Conservation (phyloP, 345 rosid species). For the Sisymbrium altissimum region DNA sequence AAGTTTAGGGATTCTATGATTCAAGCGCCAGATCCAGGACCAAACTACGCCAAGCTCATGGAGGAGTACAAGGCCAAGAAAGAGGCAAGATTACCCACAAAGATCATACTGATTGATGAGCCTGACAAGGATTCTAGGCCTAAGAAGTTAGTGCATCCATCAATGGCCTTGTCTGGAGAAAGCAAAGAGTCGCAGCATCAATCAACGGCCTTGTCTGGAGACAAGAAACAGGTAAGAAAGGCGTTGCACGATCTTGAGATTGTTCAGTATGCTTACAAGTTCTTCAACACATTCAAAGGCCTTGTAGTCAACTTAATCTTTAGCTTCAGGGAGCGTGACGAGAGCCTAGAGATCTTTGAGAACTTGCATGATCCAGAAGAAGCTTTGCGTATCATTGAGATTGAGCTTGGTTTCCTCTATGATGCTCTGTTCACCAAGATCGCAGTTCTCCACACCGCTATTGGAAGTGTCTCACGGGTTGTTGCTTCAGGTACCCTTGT, state of each 20-base stretch:
- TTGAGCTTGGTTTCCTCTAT: constrained; percentile 64
- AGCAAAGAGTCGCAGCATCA: constrained; percentile 6
- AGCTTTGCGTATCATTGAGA: constrained; percentile 49
- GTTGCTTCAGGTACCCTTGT: constrained; percentile 31
- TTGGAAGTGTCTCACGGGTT: constrained; percentile 34
- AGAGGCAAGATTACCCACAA: constrained; percentile 42
- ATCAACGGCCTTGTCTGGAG: background rate
- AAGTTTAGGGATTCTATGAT: constrained; percentile 58
- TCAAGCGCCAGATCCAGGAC: constrained; percentile 55
- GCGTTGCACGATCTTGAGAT: constrained; percentile 20
- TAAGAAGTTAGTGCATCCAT: constrained; percentile 12
- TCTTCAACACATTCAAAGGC: constrained; percentile 49
- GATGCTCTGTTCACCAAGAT: constrained; percentile 60
- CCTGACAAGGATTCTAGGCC: constrained; percentile 38
- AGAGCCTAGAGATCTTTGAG: constrained; percentile 45
- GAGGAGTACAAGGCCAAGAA: constrained; percentile 51
- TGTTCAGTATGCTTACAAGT: constrained; percentile 36
- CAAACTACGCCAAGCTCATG: constrained; percentile 63
- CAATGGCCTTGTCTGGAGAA: background rate
- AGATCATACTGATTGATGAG: constrained; percentile 41
- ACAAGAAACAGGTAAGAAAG: background rate
- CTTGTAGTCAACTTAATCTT: constrained; percentile 55
- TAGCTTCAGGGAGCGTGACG: constrained; percentile 49
- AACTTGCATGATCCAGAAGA: constrained; percentile 16
- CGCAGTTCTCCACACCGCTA: constrained; percentile 34